Base-by-base conservation (phyloP, 495 filamentous ascomycete species). In the Penicillium atrosanguineum region DNA sequence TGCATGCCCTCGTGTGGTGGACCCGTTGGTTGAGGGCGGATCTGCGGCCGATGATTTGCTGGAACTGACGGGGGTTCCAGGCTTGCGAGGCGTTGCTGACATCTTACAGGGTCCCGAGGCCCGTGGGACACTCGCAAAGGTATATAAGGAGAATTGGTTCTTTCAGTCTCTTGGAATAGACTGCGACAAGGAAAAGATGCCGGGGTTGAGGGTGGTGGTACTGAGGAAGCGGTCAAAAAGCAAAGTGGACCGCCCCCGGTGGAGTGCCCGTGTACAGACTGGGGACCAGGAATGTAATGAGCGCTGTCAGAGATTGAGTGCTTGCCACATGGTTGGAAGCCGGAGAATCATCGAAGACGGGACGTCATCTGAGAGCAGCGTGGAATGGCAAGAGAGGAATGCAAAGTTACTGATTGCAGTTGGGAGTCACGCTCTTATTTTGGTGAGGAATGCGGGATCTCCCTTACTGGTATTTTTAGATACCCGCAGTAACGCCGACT, bases 11-110 rank as follows among this genome's bases (percentile, higher is more conserved):
- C 73, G 71, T 60, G 69, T 63, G 52, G 68, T 65, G 44, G 71
- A 62, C 18, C 73, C 73, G 58, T 71, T 73, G 45, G 57, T 61
- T 25, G 67, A 59, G 34, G 56, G 52, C 53, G 59, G 63, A 50
- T 72, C 73, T 57, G 67, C 61, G 55, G 65, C 52, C 48, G 71
- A 65, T 57, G 71, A 70, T 60, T 65, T 76, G 64, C 53, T 65
- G 62, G 73, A 61, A 67, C 57, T 68, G 61, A 58, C 70, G 56
- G 70, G 65, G 15, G 67, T 69, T 62, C 67, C 70, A 62, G 72
- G 63, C 59, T 74, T 76, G 61, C 73, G 73, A 69, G 73, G 68
- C 48, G 67, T 66, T 62, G 73, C 65, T 63, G 73, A 76, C 73
- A 76, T 76, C 34, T 50, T 73, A 51, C 50, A 61, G 56, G 60